Conservation (phyloP, 2,329 filamentous ascomycete genomes). For the Botrytis fabae region DNA sequence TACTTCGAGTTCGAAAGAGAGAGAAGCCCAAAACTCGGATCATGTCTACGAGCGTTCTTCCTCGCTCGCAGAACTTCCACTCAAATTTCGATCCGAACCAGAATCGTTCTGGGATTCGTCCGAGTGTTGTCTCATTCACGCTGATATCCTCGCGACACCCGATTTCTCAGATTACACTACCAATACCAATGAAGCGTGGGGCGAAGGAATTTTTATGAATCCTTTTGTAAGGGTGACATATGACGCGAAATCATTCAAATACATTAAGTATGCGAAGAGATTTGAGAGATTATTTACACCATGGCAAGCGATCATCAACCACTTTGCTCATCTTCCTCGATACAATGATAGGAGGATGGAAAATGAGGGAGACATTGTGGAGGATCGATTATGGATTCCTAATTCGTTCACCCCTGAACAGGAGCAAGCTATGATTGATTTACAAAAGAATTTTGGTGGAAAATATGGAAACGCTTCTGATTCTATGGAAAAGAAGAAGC, state of each 20-base stretch:
- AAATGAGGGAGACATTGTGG: constrained; percentile 55
- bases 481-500: constrained; percentile 16
- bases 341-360: constrained; percentile 62
- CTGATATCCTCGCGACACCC: constrained; percentile 46
- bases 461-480: constrained; percentile 16
- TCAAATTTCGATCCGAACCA: constrained; percentile 55
- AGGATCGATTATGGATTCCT: constrained; percentile 52
- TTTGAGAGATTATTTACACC: constrained; percentile 65
- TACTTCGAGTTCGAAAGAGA: not conserved
- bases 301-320: constrained; percentile 59
- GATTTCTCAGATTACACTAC: constrained; percentile 20
- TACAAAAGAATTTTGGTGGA: constrained; percentile 31
- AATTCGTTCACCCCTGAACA: constrained; percentile 37
- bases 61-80: constrained; percentile 26
- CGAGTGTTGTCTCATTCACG: constrained; percentile 62
- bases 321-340: constrained; percentile 56
- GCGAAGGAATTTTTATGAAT: constrained; percentile 69
- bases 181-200: constrained; percentile 34
- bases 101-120: constrained; percentile 64
- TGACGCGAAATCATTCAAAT: constrained; percentile 54
- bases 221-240: constrained; percentile 74
- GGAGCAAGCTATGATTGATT: constrained; percentile 21
- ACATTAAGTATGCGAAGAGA: constrained; percentile 59
- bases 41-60: constrained; percentile 25
- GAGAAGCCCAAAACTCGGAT: not conserved